phyloP scores from a whole-genome alignment of 495 filamentous ascomycete genomes.

The Poronia punctata region DNA sequence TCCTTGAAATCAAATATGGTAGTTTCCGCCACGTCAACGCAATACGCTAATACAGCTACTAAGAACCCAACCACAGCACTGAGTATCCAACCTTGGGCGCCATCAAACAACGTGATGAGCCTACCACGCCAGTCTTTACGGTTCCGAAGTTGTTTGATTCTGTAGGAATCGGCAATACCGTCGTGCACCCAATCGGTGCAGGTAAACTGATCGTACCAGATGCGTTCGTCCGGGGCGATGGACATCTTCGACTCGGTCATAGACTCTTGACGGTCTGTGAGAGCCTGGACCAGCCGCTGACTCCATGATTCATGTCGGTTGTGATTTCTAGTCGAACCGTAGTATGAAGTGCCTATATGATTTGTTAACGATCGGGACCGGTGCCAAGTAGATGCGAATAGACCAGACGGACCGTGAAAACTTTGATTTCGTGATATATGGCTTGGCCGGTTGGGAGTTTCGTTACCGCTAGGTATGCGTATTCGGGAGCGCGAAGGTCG shows the following conservation, averaged over 20 bases:
- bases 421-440: conserved; percentile 42
- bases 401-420: conserved; percentile 31
- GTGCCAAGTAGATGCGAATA: neutral
- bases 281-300: conserved; percentile 43
- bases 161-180: conserved; percentile 87
- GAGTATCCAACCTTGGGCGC: conserved; percentile 89
- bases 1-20: conserved; percentile 84
- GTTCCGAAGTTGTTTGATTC: conserved; percentile 72
- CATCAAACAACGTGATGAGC: conserved; percentile 69
- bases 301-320: conserved; percentile 59
- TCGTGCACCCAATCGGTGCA: conserved; percentile 99
- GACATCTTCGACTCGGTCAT: conserved; percentile 54
- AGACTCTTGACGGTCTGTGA: conserved; percentile 40
- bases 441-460: conserved; percentile 27
- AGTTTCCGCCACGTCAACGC: conserved; percentile 79
- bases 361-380: conserved; percentile 5
- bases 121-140: conserved; percentile 81
- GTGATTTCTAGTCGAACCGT: conserved; percentile 47
- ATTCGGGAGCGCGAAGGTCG: conserved; percentile 31
- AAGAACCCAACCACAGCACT: conserved; percentile 86
- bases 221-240: conserved; percentile 69
- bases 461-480: conserved; percentile 34
- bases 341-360: conserved; percentile 14
- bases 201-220: conserved; percentile 99
- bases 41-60: conserved; percentile 79